These are phyloP conservation scores for Talaromyces islandicus DNA, from an alignment of 2,329 filamentous ascomycete genomes.

Conservation along the genomic window DNA sequence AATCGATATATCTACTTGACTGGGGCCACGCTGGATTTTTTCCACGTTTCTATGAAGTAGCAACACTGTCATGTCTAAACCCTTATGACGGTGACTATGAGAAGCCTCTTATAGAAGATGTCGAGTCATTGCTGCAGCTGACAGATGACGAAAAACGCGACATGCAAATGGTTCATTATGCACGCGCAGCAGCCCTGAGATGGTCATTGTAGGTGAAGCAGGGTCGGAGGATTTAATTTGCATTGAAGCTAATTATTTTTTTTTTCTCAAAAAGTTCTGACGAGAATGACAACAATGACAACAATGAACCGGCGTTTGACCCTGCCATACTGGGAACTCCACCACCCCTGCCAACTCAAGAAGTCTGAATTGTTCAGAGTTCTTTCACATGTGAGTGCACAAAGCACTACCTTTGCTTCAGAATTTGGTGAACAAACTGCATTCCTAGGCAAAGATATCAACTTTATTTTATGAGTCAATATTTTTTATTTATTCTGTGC, in stretches of 20 bases:
- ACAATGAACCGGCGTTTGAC: slow-evolving; percentile 4
- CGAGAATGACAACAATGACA: background rate
- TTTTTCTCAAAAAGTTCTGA: background rate
- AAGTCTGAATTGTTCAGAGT: background rate
- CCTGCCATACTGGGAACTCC: slow-evolving; percentile 1
- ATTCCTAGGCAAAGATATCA: too few relatives aligned
- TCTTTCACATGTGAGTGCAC: too few relatives aligned
- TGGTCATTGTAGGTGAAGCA: slow-evolving; percentile 12
- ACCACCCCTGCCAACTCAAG: background rate
- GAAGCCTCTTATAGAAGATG: slow-evolving; percentile 12
- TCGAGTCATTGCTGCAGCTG: slow-evolving; percentile 11
- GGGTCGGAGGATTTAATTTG: background rate
- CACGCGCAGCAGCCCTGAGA: slow-evolving; percentile 12
- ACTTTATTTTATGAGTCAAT: too few relatives aligned
- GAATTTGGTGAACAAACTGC: too few relatives aligned
- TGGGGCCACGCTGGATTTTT: slow-evolving; percentile 20
- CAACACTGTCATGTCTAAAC: slow-evolving; percentile 13
- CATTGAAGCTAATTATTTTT: background rate
- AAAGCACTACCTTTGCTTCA: too few relatives aligned
- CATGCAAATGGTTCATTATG: slow-evolving; percentile 15
- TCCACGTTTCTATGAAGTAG: slow-evolving; percentile 19
- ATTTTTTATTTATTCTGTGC: too few relatives aligned
- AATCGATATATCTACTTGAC: slow-evolving; percentile 18
- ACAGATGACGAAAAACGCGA: slow-evolving; percentile 17
- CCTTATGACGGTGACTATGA: slow-evolving; percentile 15